These are phyloP conservation scores for Lasiodiplodia sp. DNA, from an alignment of 2,329 filamentous ascomycete species.

Conservation along the genomic window DNA sequence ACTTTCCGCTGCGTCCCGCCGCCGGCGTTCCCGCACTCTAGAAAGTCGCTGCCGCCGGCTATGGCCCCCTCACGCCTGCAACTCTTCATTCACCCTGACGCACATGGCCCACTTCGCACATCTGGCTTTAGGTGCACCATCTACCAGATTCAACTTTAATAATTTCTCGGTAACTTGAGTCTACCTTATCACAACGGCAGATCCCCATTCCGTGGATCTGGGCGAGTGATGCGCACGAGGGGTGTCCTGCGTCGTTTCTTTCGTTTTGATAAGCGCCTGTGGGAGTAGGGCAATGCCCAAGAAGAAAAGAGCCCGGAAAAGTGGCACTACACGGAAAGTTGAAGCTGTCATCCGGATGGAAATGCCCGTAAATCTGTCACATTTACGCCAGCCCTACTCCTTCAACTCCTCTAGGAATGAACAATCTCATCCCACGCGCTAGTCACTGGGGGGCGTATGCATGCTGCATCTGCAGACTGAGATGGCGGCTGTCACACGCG, in stretches of 20 bases:
- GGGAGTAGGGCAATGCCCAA: too few relatives aligned
- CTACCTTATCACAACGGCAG: background rate
- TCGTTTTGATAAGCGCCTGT: too few relatives aligned
- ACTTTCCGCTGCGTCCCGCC: background rate
- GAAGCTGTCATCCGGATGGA: too few relatives aligned
- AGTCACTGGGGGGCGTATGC: too few relatives aligned
- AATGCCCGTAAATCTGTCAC: too few relatives aligned
- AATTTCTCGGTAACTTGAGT: background rate
- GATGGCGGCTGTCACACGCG: background rate
- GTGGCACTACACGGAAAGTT: too few relatives aligned
- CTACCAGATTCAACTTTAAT: background rate
- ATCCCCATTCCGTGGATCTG: too few relatives aligned
- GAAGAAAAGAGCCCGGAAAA: too few relatives aligned
- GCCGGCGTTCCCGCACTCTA: background rate
- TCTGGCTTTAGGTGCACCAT: background rate
- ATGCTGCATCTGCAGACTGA: too few relatives aligned
- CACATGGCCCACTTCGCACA: background rate
- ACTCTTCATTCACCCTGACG: background rate
- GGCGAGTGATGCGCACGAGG: background rate
- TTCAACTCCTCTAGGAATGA: too few relatives aligned
- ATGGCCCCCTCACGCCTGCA: background rate
- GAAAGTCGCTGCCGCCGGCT: slow-evolving; percentile 4
- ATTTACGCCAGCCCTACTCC: too few relatives aligned
- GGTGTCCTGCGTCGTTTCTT: background rate
- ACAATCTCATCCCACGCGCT: too few relatives aligned